Evolutionary conservation across 345 rosid species (phyloP).

Genomic region (Acer yangbiense): DNA sequence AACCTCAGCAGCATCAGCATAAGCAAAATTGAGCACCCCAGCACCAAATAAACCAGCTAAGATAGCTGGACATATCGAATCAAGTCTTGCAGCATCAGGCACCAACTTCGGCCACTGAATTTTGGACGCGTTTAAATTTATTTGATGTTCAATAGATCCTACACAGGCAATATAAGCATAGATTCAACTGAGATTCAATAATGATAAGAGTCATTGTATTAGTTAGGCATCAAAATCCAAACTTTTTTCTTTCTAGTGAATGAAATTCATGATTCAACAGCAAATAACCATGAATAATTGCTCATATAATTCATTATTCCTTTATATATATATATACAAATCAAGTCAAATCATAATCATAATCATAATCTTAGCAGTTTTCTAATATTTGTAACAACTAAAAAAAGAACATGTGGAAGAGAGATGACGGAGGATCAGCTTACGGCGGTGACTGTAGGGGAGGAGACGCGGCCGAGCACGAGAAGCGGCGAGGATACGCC

Average conservation of each 20-base stretch:
- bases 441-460: constrained; percentile 40
- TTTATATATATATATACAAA: no score
- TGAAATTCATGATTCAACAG: neutral
- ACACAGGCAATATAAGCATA: constrained; percentile 4
- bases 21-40: constrained; percentile 55
- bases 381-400: neutral
- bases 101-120: constrained; percentile 17
- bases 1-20: constrained; percentile 79
- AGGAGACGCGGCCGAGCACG: constrained; percentile 24
- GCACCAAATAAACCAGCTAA: constrained; percentile 57
- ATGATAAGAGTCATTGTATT: neutral
- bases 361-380: neutral
- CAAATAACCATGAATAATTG: neutral
- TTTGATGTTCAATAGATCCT: constrained; percentile 35
- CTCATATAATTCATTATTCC: no score
- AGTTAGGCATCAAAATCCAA: neutral
- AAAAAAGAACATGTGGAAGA: neutral
- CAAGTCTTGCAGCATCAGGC: constrained; percentile 13
- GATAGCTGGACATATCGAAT: constrained; percentile 42
- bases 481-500: constrained; percentile 38
- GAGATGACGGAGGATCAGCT: constrained; percentile 3
- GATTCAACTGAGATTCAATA: neutral
- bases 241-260: neutral
- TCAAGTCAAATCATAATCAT: no score
- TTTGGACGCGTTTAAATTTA: constrained; percentile 24